phyloP scores from a whole-genome alignment of 169 alveolate genomes.

The Eimeria praecox region DNA sequence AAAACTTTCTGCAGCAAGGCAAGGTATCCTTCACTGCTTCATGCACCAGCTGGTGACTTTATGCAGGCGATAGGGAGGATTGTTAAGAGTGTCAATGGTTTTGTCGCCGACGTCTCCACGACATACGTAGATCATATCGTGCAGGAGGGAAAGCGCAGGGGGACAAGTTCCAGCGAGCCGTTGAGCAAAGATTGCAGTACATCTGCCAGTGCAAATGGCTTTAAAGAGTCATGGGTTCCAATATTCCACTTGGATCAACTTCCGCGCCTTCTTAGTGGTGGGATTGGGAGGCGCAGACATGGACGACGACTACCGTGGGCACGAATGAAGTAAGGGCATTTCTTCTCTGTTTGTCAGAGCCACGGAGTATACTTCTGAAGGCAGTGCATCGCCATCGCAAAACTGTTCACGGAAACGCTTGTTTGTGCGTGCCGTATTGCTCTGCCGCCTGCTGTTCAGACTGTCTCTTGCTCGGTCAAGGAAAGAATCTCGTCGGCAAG shows the following conservation, averaged over 20 bases:
- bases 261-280: constrained; percentile 64
- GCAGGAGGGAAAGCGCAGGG: background rate
- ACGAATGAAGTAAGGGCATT: constrained; percentile 24
- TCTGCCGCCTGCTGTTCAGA: background rate
- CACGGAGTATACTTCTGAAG: background rate
- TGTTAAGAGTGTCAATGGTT: constrained; percentile 62
- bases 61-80: constrained; percentile 67
- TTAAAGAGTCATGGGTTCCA: constrained; percentile 56
- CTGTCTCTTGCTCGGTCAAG: constrained; percentile 49
- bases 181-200: background rate
- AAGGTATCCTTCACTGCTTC: background rate
- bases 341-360: background rate
- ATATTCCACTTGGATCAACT: constrained; percentile 59
- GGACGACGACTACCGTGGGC: constrained; percentile 59
- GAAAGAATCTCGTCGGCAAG: constrained; percentile 17
- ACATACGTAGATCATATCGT: constrained; percentile 48
- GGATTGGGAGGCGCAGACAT: constrained; percentile 54
- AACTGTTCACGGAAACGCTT: background rate
- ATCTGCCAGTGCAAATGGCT: background rate
- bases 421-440: background rate
- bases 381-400: background rate
- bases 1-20: background rate
- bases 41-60: background rate
- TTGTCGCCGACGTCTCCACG: constrained; percentile 67
- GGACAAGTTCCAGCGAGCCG: background rate